Conservation (phyloP, 176 grass and related monocot genomes). For the Triticum turgidum region DNA sequence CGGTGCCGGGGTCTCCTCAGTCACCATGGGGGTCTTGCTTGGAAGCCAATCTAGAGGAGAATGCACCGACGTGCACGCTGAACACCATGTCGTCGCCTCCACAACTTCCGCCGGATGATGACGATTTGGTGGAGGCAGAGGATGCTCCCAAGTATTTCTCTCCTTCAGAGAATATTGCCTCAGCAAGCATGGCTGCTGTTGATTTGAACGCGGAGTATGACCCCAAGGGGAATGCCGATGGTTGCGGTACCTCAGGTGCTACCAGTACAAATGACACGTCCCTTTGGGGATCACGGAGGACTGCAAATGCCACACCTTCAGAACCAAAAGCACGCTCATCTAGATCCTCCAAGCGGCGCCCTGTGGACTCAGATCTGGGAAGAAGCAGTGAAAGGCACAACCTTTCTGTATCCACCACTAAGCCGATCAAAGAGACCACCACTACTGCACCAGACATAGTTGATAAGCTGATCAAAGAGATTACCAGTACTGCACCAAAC, state of each 20-base stretch:
- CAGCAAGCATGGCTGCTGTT: background rate
- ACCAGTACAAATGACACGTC: background rate
- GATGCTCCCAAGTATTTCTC: background rate
- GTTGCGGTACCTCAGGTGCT: background rate
- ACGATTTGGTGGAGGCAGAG: conserved; percentile 14
- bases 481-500: background rate
- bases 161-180: background rate
- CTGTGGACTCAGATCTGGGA: background rate
- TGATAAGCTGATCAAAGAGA: background rate
- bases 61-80: background rate
- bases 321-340: background rate
- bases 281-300: conserved; percentile 14
- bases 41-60: conserved; percentile 22
- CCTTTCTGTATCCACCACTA: background rate
- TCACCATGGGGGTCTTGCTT: background rate
- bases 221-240: background rate
- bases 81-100: conserved; percentile 26
- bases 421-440: background rate
- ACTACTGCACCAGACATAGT: background rate
- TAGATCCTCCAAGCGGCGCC: conserved; percentile 14
- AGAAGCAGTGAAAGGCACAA: background rate
- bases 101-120: background rate
- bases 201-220: background rate
- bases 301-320: background rate
- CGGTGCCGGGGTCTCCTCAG: background rate